Conservation (phyloP, 192 early-diverging fungal genomes). For the Entomortierella lignicola region DNA sequence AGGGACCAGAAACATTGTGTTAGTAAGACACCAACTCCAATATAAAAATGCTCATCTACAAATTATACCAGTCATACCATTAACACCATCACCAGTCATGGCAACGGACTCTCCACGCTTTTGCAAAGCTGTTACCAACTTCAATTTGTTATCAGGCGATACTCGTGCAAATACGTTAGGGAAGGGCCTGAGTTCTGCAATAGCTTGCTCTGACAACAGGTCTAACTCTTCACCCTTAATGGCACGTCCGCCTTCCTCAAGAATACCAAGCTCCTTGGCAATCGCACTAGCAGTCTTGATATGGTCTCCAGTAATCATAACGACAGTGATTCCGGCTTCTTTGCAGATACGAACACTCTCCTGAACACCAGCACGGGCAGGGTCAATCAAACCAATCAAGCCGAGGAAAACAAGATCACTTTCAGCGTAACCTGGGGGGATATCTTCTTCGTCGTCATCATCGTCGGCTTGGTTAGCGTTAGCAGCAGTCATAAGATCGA, state of each 20-base stretch:
- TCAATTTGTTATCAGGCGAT: slow-evolving; percentile 94
- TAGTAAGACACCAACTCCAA: neutral
- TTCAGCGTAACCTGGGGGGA: slow-evolving; percentile 64
- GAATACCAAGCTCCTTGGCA: slow-evolving; percentile 77
- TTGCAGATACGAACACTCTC: slow-evolving; percentile 85
- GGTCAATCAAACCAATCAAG: slow-evolving; percentile 93
- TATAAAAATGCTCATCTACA: neutral
- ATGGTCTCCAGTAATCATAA: slow-evolving; percentile 99
- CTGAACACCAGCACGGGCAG: slow-evolving; percentile 83
- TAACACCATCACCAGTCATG: slow-evolving; percentile 97
- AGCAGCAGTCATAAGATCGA: slow-evolving; percentile 28
- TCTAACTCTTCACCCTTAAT: slow-evolving; percentile 93
- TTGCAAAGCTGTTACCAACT: slow-evolving; percentile 93
- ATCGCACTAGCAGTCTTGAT: slow-evolving; percentile 92
- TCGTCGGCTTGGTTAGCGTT: slow-evolving; percentile 56
- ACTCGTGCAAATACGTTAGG: slow-evolving; percentile 97
- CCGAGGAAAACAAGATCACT: slow-evolving; percentile 85
- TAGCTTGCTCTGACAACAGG: slow-evolving; percentile 88
- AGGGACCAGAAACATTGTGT: neutral
- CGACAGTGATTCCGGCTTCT: slow-evolving; percentile 89
- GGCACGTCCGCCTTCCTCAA: slow-evolving; percentile 76
- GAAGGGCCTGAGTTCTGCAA: slow-evolving; percentile 82
- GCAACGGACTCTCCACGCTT: slow-evolving; percentile 74
- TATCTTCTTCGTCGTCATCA: slow-evolving; percentile 52
- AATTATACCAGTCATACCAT: slow-evolving; percentile 50